phyloP scores from a whole-genome alignment of 208 protist genomes.

The Crithidia sp. region DNA sequence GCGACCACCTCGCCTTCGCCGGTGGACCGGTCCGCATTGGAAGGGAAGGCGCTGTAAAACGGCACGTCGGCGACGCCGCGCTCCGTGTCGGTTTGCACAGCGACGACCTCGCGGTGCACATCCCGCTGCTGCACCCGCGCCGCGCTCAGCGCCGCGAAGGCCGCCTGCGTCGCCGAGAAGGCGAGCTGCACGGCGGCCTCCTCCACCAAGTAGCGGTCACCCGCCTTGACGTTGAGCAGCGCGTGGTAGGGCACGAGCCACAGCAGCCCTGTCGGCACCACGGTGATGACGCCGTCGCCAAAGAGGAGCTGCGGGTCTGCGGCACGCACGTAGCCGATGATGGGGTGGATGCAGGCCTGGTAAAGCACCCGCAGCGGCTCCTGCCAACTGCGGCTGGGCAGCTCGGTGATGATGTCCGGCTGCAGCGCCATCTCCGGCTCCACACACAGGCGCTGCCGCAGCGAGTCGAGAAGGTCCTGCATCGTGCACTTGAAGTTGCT shows the following conservation, averaged over 20 bases:
- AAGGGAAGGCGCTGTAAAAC: conserved; percentile 52
- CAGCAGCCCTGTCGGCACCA: conserved; percentile 78
- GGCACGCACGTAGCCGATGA: conserved; percentile 82
- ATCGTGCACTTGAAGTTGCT: conserved; percentile 81
- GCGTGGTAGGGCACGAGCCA: conserved; percentile 90
- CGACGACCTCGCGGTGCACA: conserved; percentile 66
- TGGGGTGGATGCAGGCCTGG: conserved; percentile 79
- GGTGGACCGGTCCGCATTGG: conserved; percentile 66
- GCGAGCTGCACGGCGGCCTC: conserved; percentile 79
- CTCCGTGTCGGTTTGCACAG: conserved; percentile 59
- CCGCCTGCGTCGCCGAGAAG: conserved; percentile 85
- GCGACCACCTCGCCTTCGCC: conserved; percentile 64
- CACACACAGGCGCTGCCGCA: conserved; percentile 66
- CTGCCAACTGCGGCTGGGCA: conserved; percentile 80
- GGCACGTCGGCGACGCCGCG: conserved; percentile 14
- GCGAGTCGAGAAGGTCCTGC: conserved; percentile 45
- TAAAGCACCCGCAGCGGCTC: conserved; percentile 85
- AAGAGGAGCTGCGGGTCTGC: conserved; percentile 60
- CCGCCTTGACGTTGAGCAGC: conserved; percentile 66
- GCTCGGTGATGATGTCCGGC: conserved; percentile 59
- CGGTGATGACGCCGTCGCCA: conserved; percentile 67
- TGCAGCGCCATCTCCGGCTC: conserved; percentile 51
- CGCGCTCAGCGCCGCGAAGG: conserved; percentile 65
- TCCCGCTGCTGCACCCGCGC: conserved; percentile 63
- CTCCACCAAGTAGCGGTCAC: conserved; percentile 84